Conservation (phyloP, 1,139 yeast genomes). For the Yamadazyma dendronema region DNA sequence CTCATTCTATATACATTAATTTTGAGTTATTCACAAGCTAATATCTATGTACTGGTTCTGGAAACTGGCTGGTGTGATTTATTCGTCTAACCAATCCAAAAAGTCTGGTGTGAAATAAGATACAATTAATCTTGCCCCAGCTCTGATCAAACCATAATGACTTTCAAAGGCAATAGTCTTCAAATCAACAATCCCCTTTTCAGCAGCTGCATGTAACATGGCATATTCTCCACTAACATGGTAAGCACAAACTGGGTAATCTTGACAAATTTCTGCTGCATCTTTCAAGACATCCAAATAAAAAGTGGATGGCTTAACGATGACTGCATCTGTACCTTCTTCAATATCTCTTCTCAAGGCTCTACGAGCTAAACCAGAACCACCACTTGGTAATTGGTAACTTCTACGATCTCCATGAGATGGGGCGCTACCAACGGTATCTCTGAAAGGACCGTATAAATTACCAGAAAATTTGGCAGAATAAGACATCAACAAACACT, state of each 20-base stretch:
- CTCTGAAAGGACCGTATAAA: slow-evolving; percentile 95
- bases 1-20: slow-evolving; percentile 2
- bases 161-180: slow-evolving; percentile 89
- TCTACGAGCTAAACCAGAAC: slow-evolving; percentile 89
- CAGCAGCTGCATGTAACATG: slow-evolving; percentile 98
- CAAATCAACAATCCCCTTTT: slow-evolving; percentile 87
- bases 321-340: slow-evolving; percentile 95
- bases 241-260: slow-evolving; percentile 89
- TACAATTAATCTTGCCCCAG: slow-evolving; percentile 91
- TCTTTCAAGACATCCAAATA: slow-evolving; percentile 88
- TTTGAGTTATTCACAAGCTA: too few species aligned
- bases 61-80: background rate
- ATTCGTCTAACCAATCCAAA: slow-evolving; percentile 75
- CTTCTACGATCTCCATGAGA: slow-evolving; percentile 88
- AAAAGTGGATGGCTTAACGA: slow-evolving; percentile 96
- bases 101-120: slow-evolving; percentile 96
- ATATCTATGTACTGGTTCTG: too few species aligned
- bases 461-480: slow-evolving; percentile 92
- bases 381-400: slow-evolving; percentile 92
- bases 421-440: slow-evolving; percentile 93
- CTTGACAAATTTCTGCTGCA: slow-evolving; percentile 77
- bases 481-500: slow-evolving; percentile 87
- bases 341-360: slow-evolving; percentile 81
- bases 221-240: slow-evolving; percentile 98
- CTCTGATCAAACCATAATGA: slow-evolving; percentile 88